These are phyloP conservation scores for Lyophyllum shimeji DNA, from an alignment of 768 basidiomycete genomes.

Conservation along the genomic window DNA sequence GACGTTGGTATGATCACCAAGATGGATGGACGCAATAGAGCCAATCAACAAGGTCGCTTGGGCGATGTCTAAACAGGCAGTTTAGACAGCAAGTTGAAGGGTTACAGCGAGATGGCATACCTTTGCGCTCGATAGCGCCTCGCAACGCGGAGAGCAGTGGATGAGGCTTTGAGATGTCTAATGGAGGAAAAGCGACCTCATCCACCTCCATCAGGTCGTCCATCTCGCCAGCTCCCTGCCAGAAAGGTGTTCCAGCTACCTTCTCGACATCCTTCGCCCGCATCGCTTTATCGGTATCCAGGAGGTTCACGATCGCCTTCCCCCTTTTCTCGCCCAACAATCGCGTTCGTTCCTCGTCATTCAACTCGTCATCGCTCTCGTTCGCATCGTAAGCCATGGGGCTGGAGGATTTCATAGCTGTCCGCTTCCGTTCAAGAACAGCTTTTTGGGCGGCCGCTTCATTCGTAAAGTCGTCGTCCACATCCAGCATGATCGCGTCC, in stretches of 20 bases:
- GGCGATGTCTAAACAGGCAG: slow-evolving; percentile 33
- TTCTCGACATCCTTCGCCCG: slow-evolving; percentile 24
- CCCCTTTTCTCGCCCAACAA: slow-evolving; percentile 41
- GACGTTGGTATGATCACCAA: slow-evolving; percentile 26
- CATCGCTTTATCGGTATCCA: slow-evolving; percentile 38
- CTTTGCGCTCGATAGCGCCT: slow-evolving; percentile 24
- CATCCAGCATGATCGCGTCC: slow-evolving; percentile 26
- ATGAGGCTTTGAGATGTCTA: slow-evolving; percentile 17
- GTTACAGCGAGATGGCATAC: slow-evolving; percentile 25
- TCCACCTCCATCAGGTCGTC: slow-evolving; percentile 17
- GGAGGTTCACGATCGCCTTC: slow-evolving; percentile 43
- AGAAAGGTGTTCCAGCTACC: slow-evolving; percentile 29
- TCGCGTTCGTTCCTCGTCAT: slow-evolving; percentile 32
- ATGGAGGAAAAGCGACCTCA: slow-evolving; percentile 4
- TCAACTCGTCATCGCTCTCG: slow-evolving; percentile 24
- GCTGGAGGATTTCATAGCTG: slow-evolving; percentile 19
- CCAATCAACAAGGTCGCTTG: slow-evolving; percentile 40
- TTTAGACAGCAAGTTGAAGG: slow-evolving; percentile 3
- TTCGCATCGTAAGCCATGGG: slow-evolving; percentile 11
- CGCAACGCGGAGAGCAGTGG: slow-evolving; percentile 31
- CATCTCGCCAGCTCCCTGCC: slow-evolving; percentile 19
- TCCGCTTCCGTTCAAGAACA: slow-evolving; percentile 24
- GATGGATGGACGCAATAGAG: slow-evolving; percentile 33
- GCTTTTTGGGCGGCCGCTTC: slow-evolving; percentile 41
- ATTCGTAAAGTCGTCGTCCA: slow-evolving; percentile 35